A percentile compares a stretch with the other conserved stretches of the same genome.
Conservation (phyloP, 805 yeast species). For the Schizosaccharomyces octosporus region DNA sequence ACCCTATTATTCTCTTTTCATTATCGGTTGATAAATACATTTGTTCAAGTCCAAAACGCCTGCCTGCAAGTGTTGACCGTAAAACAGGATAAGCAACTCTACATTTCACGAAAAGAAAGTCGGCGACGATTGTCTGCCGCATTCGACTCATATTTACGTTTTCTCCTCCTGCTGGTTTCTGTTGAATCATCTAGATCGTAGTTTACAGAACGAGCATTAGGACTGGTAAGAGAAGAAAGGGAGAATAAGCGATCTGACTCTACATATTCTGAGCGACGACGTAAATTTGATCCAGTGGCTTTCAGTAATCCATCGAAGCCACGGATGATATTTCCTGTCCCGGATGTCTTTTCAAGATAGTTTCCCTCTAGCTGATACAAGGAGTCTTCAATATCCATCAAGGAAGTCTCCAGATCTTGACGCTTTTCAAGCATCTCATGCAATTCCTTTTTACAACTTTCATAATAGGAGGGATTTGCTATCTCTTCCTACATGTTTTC, state of each 20-base stretch:
- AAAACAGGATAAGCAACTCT: neutral
- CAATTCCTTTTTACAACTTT: conserved; percentile 37
- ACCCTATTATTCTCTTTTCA: too few species aligned
- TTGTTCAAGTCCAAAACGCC: neutral
- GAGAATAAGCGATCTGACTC: conserved; percentile 9
- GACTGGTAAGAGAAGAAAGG: conserved; percentile 6
- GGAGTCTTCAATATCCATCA: conserved; percentile 35
- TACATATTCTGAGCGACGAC: conserved; percentile 5
- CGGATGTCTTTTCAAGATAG: conserved; percentile 43
- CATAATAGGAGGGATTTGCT: conserved; percentile 23
- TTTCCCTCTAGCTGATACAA: conserved; percentile 56
- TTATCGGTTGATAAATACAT: too few species aligned
- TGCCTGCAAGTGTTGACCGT: neutral
- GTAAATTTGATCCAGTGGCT: conserved; percentile 3
- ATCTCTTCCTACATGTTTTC: too few species aligned
- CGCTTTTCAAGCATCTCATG: conserved; percentile 37
- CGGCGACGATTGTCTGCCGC: neutral
- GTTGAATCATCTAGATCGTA: neutral
- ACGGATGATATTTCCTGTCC: conserved; percentile 60
- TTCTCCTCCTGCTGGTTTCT: conserved; percentile 6
- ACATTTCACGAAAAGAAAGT: neutral
- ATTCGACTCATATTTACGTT: neutral
- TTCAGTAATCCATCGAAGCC: conserved; percentile 71
- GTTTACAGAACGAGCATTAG: conserved; percentile 4
- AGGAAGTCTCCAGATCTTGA: conserved; percentile 32